A percentile compares a stretch with the other conserved stretches of the same genome.
phyloP scores from a whole-genome alignment of 1,284 basidiomycete genomes.

The Wolfiporia cocos region DNA sequence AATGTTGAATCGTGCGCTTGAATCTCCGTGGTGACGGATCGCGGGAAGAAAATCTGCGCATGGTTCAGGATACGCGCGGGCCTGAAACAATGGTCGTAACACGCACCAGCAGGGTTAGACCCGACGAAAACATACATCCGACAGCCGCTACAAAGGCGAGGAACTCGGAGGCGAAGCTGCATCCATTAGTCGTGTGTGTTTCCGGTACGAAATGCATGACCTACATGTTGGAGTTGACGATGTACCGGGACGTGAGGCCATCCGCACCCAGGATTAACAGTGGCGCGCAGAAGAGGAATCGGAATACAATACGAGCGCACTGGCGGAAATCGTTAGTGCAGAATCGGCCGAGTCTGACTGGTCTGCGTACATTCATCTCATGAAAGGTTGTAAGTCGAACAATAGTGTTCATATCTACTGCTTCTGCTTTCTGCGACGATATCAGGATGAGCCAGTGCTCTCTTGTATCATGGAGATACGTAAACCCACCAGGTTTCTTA shows the following conservation, averaged over 20 bases:
- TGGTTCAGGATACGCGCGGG: not conserved
- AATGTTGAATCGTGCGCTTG: conserved; percentile 18
- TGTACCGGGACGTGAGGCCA: conserved; percentile 51
- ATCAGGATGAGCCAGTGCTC: not conserved
- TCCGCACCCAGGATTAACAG: conserved; percentile 61
- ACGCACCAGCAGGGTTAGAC: conserved; percentile 66
- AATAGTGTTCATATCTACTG: conserved; percentile 56
- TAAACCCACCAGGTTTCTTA: conserved; percentile 47
- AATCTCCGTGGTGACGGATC: conserved; percentile 54
- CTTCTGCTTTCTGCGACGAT: conserved; percentile 38
- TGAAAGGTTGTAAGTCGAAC: conserved; percentile 71
- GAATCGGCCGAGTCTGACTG: not conserved
- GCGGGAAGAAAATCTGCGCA: conserved; percentile 70
- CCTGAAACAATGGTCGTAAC: not conserved
- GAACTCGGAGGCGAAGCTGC: conserved; percentile 42
- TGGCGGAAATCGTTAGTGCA: conserved; percentile 20
- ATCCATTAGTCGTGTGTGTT: not conserved
- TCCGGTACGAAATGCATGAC: conserved; percentile 10
- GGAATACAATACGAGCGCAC: conserved; percentile 65
- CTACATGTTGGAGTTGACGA: conserved; percentile 57
- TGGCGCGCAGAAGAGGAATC: conserved; percentile 60
- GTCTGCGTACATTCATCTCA: conserved; percentile 63
- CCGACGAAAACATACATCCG: conserved; percentile 61
- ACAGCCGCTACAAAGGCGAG: conserved; percentile 52
- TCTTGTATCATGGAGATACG: not conserved